Percentiles rank a stretch among this genome's conserved stretches.
Conservation (phyloP, 192 early-diverging fungal species). For the Entomortierella chlamydospora region DNA sequence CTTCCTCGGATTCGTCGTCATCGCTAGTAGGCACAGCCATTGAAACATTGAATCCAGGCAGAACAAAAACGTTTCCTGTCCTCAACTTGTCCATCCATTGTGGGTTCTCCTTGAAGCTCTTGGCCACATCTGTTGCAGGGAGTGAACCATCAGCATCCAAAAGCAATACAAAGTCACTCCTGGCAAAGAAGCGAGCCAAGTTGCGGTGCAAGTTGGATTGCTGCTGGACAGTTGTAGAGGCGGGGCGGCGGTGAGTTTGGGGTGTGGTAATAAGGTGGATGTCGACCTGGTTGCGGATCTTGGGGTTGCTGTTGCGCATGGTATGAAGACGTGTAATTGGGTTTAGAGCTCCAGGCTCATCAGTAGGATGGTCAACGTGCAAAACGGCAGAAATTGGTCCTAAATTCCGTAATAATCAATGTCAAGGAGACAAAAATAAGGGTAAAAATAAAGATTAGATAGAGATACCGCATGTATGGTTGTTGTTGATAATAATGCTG, state of each 20-base stretch:
- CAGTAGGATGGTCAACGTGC: conserved; percentile 47
- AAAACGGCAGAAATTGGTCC: conserved; percentile 67
- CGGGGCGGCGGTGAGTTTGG: conserved; percentile 33
- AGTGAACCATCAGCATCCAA: conserved; percentile 56
- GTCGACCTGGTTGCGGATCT: conserved; percentile 56
- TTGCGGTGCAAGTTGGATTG: conserved; percentile 60
- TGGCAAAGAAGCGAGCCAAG: conserved; percentile 59
- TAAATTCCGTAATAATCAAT: conserved; percentile 1
- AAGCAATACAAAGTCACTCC: conserved; percentile 61
- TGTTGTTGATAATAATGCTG: no score
- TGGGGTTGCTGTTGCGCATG: conserved; percentile 50
- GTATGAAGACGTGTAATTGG: conserved; percentile 40
- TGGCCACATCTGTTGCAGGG: conserved; percentile 54
- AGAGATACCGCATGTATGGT: no score
- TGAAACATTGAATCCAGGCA: conserved; percentile 63
- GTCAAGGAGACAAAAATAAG: background rate
- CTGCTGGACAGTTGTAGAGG: conserved; percentile 30
- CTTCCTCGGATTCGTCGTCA: background rate
- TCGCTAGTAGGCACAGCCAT: background rate
- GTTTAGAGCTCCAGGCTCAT: conserved; percentile 17
- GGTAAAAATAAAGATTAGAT: background rate
- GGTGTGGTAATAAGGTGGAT: conserved; percentile 60
- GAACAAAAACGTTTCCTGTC: conserved; percentile 60
- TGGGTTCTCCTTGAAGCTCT: conserved; percentile 49
- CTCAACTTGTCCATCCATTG: conserved; percentile 56